These are phyloP conservation scores for Fonsecaea multimorphosa DNA, from an alignment of 2,329 filamentous ascomycete genomes.

Conservation along the genomic window DNA sequence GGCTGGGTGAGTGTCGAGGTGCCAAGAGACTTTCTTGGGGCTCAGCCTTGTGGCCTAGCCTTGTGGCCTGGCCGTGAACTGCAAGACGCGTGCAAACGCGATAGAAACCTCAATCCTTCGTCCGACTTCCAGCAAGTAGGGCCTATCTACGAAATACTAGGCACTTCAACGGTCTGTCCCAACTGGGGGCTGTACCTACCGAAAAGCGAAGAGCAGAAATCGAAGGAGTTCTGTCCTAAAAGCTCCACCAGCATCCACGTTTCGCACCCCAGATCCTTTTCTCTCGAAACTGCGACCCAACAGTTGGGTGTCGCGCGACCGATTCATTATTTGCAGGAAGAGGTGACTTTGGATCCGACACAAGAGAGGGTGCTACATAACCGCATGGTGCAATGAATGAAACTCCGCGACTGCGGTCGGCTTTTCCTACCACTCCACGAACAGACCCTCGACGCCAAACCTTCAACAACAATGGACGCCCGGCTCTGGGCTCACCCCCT, in stretches of 20 bases:
- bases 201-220: not conserved
- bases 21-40: not conserved
- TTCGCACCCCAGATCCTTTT: not conserved
- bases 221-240: not conserved
- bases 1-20: too few species aligned
- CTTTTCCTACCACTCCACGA: constrained; percentile 76
- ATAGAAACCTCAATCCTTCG: not conserved
- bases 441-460: constrained; percentile 29
- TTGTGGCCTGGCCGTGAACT: not conserved
- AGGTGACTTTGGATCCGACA: not conserved
- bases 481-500: constrained; percentile 29
- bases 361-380: constrained; percentile 15
- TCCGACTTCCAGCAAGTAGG: not conserved
- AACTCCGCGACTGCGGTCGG: constrained; percentile 82
- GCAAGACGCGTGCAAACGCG: constrained; percentile 7
- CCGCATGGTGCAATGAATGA: constrained; percentile 74
- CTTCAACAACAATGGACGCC: constrained; percentile 23
- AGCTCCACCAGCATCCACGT: not conserved
- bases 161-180: not conserved
- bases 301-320: not conserved
- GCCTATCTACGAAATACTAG: not conserved
- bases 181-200: not conserved
- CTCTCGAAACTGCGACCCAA: not conserved
- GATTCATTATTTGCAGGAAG: not conserved
- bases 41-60: not conserved